Evolutionary conservation across 352 stramenopile genomes (phyloP).

Genomic region (Phytopythium litorale): DNA sequence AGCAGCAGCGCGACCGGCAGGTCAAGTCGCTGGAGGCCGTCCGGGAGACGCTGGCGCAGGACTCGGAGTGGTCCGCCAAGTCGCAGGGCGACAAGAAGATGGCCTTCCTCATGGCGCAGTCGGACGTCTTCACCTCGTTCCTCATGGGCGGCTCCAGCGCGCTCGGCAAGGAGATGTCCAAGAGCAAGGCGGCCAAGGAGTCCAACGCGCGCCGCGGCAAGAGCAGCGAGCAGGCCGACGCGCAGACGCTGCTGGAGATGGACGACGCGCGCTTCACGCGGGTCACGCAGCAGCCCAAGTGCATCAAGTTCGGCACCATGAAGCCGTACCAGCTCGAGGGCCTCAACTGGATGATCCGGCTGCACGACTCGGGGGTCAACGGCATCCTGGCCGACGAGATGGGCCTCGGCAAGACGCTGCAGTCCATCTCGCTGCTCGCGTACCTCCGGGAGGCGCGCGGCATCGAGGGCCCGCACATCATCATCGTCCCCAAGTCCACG

Average conservation of each 20-base stretch:
- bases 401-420: constrained; percentile 95
- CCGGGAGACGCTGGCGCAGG: constrained; percentile 53
- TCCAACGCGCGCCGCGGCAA: constrained; percentile 55
- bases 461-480: constrained; percentile 96
- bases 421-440: constrained; percentile 97
- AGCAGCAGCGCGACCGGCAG: constrained; percentile 78
- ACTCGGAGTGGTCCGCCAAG: constrained; percentile 47
- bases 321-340: constrained; percentile 87
- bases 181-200: constrained; percentile 34
- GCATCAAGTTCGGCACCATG: constrained; percentile 86
- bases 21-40: constrained; percentile 69
- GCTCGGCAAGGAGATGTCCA: constrained; percentile 75
- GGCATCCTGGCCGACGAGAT: constrained; percentile 86
- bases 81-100: constrained; percentile 65
- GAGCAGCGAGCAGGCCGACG: constrained; percentile 63
- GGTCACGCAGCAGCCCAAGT: constrained; percentile 75
- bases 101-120: constrained; percentile 88
- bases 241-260: constrained; percentile 69
- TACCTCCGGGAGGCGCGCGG: constrained; percentile 93
- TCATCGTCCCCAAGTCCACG: constrained; percentile 98
- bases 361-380: constrained; percentile 90
- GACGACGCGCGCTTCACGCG: constrained; percentile 79
- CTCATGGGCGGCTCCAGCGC: constrained; percentile 80
- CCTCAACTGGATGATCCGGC: constrained; percentile 91
- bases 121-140: constrained; percentile 86